Percentiles rank a stretch among this genome's conserved stretches.
Evolutionary conservation across 805 yeast species (phyloP).

Genomic region (Candida glaebosa): DNA sequence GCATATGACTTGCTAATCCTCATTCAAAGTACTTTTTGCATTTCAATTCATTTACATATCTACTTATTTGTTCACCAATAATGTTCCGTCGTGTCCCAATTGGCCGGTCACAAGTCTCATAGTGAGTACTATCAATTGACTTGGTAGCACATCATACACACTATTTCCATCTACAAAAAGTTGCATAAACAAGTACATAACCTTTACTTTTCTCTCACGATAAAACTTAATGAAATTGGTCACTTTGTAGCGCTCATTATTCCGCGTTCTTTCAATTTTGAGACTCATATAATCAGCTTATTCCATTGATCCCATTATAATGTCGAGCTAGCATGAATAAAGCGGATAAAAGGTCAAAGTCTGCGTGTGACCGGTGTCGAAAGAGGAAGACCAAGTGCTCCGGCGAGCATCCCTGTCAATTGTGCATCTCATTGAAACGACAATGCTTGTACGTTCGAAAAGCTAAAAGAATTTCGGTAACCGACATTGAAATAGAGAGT

Average conservation of each 20-base stretch:
- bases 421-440: conserved; percentile 12
- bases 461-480: conserved; percentile 15
- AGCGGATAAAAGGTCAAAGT: conserved; percentile 9
- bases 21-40: not conserved
- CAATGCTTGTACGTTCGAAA: conserved; percentile 21
- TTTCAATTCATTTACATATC: not conserved
- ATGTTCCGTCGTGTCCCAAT: not conserved
- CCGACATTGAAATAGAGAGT: conserved; percentile 21
- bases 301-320: too few relatives aligned
- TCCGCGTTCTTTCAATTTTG: too few relatives aligned
- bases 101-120: not conserved
- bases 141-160: not conserved
- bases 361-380: conserved; percentile 24
- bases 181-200: not conserved
- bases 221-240: not conserved
- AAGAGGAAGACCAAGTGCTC: conserved; percentile 26
- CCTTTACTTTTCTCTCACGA: not conserved
- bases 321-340: conserved; percentile 1
- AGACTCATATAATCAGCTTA: too few relatives aligned
- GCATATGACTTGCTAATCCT: conserved; percentile 4
- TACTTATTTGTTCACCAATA: not conserved
- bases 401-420: conserved; percentile 21
- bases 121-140: not conserved
- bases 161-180: not conserved
- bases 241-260: not conserved